Evolutionary conservation across 2,329 filamentous ascomycete species (phyloP), one percentile per base, ranked within the genome.

Genomic region (Penicillium sp.): DNA sequence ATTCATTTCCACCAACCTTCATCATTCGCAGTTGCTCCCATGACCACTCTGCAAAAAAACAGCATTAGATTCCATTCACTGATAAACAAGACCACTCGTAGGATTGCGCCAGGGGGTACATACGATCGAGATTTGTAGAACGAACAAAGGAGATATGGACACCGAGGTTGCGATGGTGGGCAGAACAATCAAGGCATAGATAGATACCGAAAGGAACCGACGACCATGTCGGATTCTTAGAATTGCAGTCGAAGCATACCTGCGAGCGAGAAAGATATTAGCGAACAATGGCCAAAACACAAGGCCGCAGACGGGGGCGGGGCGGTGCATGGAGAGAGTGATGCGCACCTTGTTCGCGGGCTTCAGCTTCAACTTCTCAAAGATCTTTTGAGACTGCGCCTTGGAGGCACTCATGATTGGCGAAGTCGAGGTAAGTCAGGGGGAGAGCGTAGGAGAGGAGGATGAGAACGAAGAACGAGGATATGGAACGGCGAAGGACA

Each of bases 61-160:
- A 39, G n/a, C 20, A 47, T 68, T 54, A 66, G 61, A 39, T 36
- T 46, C 40, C 18, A 20, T 31, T n/a, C 29, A 14, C 27, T 13
- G n/a, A 26, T 13, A 46, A 22, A 29, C 20, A 7, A 32, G n/a
- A 28, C 11, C 4, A 37, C 11, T 29, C 7, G 14, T 32, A 37
- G 22, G 31, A 45, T 20, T 36, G 37, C 34, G 32, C 42, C 26
- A 46, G 42, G 45, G 50, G 24, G 66, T 62, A 76, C 89, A 67
- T 87, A 97, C 91, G 89, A 71, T 98, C 93, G 70, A 98, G 86
- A 71, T 96, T 96, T 52, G 91, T 97, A 52, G 91, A 97, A 64
- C 93, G 86, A 63, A 98, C 93, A 77, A 98, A 98, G 60, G 91
- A 96, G 73, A 98, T 96, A 73, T 98, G 93, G 51, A 97, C 91